Evolutionary conservation across 345 rosid species (phyloP), one percentile per base, ranked within the genome.

Genomic region (Psidium friedrichsthalianum): DNA sequence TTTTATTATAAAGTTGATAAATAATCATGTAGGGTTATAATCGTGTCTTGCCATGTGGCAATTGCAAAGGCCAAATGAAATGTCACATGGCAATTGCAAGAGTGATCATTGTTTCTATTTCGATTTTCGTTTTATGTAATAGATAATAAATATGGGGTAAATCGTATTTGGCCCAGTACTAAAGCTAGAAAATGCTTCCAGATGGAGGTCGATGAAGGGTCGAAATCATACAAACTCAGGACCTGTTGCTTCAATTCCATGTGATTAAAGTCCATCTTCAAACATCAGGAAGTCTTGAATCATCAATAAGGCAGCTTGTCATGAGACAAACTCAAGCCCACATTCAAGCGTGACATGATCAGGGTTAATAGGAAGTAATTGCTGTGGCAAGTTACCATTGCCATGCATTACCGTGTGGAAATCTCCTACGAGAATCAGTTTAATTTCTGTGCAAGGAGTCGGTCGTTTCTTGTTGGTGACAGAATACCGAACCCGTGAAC

Each of bases 21-120:
- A 36, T 69, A 69, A 69, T 36, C 47, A 18, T 1, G 6, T 4
- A 69, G 24, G 18, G 8, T 9, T 2, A 44, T n/a, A n/a, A n/a
- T n/a, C n/a, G 13, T 56, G 8, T 2, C 6, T 58, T n/a, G 16
- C 64, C 16, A 24, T 1, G 16, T 57, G 64, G 9, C 29, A 11
- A 1, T 59, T 2, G 0, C 0, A 1, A 0, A 20, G 12, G 47
- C 7, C 7, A 32, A 18, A 69, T 69, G 25, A 40, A 64, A 11
- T 3, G 44, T 47, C 6, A 36, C 6, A 0, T 69, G 78, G 24
- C 6, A 2, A 32, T 32, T 0, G 24, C 24, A 0, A 36, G 44
- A 36, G 42, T 8, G 6, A 40, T 24, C 3, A 0, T 20, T 2
- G 0, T 69, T 6, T 36, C 3, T 1, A 36, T 69, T 36, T 21